A percentile compares a stretch with the other conserved stretches of the same genome.
phyloP scores from a whole-genome alignment of 2,329 filamentous ascomycete species.

The Nemania sp. region DNA sequence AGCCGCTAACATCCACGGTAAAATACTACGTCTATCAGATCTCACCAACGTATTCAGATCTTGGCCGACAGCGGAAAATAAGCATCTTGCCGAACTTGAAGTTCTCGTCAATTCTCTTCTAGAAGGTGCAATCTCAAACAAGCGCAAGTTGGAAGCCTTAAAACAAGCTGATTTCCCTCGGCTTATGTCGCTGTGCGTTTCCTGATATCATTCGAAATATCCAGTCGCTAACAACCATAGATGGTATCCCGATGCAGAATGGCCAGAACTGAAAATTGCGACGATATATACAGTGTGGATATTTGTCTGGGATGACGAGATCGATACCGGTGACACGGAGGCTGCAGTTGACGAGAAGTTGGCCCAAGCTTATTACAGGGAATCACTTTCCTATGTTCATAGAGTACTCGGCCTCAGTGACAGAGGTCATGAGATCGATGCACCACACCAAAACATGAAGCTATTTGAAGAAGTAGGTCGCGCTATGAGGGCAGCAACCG shows the following conservation, averaged over 20 bases:
- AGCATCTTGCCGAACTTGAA: conserved; percentile 29
- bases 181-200: conserved; percentile 38
- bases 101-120: conserved; percentile 29
- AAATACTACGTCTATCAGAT: conserved; percentile 32
- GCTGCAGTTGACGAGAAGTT: conserved; percentile 35
- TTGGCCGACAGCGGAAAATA: conserved; percentile 33
- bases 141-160: conserved; percentile 37
- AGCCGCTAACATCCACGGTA: conserved; percentile 30
- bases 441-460: conserved; percentile 33
- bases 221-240: conserved; percentile 20
- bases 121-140: conserved; percentile 36
- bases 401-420: conserved; percentile 34
- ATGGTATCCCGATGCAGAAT: conserved; percentile 41
- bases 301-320: conserved; percentile 43
- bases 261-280: conserved; percentile 39
- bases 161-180: conserved; percentile 41
- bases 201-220: not conserved
- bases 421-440: conserved; percentile 11
- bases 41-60: conserved; percentile 33
- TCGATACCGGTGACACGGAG: conserved; percentile 41
- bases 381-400: conserved; percentile 38
- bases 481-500: conserved; percentile 28
- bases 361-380: conserved; percentile 36
- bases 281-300: conserved; percentile 41
- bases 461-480: conserved; percentile 35